Evolutionary conservation across 2,329 filamentous ascomycete genomes (phyloP), one percentile per base, ranked within the genome.

Genomic region (Blastomyces gilchristii): DNA sequence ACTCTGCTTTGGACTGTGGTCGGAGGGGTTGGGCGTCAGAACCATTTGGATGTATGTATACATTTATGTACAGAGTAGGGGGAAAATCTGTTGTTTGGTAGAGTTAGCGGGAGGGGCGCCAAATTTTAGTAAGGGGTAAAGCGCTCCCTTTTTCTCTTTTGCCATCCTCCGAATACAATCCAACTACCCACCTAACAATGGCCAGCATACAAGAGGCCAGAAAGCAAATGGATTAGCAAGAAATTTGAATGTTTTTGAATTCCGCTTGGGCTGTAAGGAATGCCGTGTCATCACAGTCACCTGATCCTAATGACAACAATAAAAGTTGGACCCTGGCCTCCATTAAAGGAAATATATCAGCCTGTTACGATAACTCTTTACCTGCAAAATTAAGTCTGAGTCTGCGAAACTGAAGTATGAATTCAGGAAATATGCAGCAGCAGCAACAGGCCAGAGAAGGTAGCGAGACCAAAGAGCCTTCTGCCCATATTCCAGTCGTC

Each of bases 401-500:
- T 37, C 41, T 14, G 16, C 14, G 14, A 47, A 41, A 22, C 39
- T 31, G 37, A 12, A 47, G 2, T 11, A 59, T 59, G 41, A 49
- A 22, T 34, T 49, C 41, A 18, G 14, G 34, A 59, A 59, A 18
- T n/a, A 41, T 45, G 16, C 57, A 59, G 43, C 57, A 14, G 22
- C 57, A 59, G 41, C 14, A 16, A 31, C 31, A 28, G 22, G 18
- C 12, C 16, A 14, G 45, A 9, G 58, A 45, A 9, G 41, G 14
- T 6, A 45, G 25, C 9, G 37, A 12, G 9, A 34, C 7, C 47
- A 50, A 50, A 25, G n/a, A 28, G 3, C 4, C 22, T 16, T 5
- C 41, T 37, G 16, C 43, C 60, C 45, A 65, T 39, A 76, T 79
- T 58, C 76, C 76, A 16, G 68, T 76, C 28, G 71, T 79, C 52